Evolutionary conservation across 2,329 filamentous ascomycete species (phyloP).

Genomic region (Fusarium sororula): DNA sequence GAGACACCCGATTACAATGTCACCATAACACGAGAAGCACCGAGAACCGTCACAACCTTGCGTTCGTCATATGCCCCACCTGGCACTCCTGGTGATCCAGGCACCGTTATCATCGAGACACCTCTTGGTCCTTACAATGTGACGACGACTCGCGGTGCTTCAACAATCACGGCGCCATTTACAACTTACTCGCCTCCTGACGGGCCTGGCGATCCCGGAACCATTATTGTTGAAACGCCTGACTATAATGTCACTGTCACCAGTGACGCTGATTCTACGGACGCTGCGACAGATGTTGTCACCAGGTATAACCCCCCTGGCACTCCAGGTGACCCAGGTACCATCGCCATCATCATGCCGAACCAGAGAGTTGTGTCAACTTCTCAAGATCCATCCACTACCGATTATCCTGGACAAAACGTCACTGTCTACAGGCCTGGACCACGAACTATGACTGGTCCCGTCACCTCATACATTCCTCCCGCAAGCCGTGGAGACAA

Average conservation of each 20-base stretch:
- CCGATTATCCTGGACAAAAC: constrained; percentile 5
- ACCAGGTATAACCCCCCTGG: constrained; percentile 18
- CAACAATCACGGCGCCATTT: constrained; percentile 10
- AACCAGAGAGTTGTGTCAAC: constrained; percentile 1
- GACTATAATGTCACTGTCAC: constrained; percentile 19
- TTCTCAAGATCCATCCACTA: neutral
- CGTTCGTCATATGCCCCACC: neutral
- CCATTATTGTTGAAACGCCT: constrained; percentile 17
- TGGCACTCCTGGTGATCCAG: constrained; percentile 4
- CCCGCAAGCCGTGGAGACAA: constrained; percentile 7
- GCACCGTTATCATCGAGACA: constrained; percentile 17
- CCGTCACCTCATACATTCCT: constrained; percentile 20
- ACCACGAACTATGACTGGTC: constrained; percentile 19
- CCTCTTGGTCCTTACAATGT: constrained; percentile 15
- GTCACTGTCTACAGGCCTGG: constrained; percentile 20
- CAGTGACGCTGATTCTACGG: neutral
- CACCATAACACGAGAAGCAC: constrained; percentile 7
- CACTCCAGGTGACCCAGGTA: constrained; percentile 18
- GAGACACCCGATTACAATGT: constrained; percentile 22
- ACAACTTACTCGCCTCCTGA: constrained; percentile 17
- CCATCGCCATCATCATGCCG: constrained; percentile 19
- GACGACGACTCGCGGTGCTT: constrained; percentile 11
- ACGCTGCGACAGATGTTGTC: neutral
- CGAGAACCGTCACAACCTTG: neutral
- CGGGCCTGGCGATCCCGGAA: constrained; percentile 12